Percentiles rank a stretch among this genome's conserved stretches.
These are phyloP conservation scores for Ogataea dorogensis DNA, from an alignment of 805 yeast genomes.

Conservation along the genomic window DNA sequence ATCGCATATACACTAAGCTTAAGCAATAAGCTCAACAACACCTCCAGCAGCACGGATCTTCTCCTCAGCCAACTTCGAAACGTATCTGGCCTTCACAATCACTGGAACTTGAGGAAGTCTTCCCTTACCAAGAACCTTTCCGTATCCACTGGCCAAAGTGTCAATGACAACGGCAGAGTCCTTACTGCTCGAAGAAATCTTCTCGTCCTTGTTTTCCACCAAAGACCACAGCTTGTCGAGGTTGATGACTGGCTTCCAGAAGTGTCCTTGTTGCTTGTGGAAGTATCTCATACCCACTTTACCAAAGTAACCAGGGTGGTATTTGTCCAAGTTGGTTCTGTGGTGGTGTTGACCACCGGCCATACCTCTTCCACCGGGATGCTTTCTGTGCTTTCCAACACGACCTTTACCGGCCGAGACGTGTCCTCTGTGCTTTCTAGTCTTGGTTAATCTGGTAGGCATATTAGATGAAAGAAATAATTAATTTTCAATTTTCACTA, in stretches of 20 bases:
- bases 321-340: conserved; percentile 99
- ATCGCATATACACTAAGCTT: conserved; percentile 36
- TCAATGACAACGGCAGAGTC: conserved; percentile 98
- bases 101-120: conserved; percentile 97
- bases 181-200: conserved; percentile 78
- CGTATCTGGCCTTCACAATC: conserved; percentile 99
- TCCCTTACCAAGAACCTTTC: conserved; percentile 99
- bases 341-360: conserved; percentile 99
- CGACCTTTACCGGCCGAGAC: conserved; percentile 99
- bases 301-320: conserved; percentile 99
- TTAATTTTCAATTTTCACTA: conserved; percentile 9
- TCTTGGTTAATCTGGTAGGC: conserved; percentile 99
- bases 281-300: conserved; percentile 99
- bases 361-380: conserved; percentile 99
- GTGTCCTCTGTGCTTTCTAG: conserved; percentile 99
- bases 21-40: conserved; percentile 99
- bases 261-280: conserved; percentile 92
- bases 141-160: conserved; percentile 99
- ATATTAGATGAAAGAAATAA: conserved; percentile 40
- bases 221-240: conserved; percentile 98
- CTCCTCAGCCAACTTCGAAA: conserved; percentile 98
- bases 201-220: conserved; percentile 92
- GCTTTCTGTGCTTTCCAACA: conserved; percentile 99
- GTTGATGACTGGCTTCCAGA: conserved; percentile 98
- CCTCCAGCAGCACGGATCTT: conserved; percentile 99